These are phyloP conservation scores for Candida incommunis DNA, from an alignment of 805 yeast genomes.

Conservation along the genomic window DNA sequence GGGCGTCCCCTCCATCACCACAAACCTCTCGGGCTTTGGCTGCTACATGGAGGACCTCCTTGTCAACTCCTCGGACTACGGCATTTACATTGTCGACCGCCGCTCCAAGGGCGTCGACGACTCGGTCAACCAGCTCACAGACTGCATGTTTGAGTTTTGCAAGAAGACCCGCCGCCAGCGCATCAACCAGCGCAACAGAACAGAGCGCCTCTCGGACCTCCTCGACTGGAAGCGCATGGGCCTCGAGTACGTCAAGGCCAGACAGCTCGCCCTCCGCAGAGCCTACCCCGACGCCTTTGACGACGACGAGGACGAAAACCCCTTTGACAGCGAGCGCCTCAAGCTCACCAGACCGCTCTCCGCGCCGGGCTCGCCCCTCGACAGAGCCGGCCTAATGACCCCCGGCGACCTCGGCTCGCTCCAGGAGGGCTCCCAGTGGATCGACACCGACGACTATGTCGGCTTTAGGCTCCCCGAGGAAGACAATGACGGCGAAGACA, in stretches of 20 bases:
- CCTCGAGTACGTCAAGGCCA: constrained; percentile 85
- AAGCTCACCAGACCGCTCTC: constrained; percentile 85
- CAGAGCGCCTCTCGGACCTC: constrained; percentile 83
- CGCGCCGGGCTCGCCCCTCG: constrained; percentile 95
- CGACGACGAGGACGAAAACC: constrained; percentile 21
- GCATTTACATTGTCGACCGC: constrained; percentile 93
- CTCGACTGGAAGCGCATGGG: constrained; percentile 99
- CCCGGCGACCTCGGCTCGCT: constrained; percentile 97
- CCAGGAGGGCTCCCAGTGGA: constrained; percentile 69
- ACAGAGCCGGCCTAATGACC: constrained; percentile 65
- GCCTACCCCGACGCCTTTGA: constrained; percentile 79
- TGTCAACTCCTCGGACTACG: constrained; percentile 88
- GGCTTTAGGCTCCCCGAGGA: constrained; percentile 28
- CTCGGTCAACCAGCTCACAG: constrained; percentile 77
- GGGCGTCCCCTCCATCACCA: constrained; percentile 97
- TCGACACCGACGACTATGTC: constrained; percentile 59
- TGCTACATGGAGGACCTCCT: constrained; percentile 97
- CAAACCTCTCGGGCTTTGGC: constrained; percentile 92
- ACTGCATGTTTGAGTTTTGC: constrained; percentile 80
- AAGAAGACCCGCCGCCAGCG: constrained; percentile 89
- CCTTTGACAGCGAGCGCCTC: constrained; percentile 18
- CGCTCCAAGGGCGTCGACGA: constrained; percentile 87
- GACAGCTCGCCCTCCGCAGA: constrained; percentile 79
- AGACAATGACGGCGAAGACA: constrained; percentile 21
- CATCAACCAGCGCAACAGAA: constrained; percentile 93